phyloP scores from a whole-genome alignment of 345 rosid genomes.

The Mangifera indica region DNA sequence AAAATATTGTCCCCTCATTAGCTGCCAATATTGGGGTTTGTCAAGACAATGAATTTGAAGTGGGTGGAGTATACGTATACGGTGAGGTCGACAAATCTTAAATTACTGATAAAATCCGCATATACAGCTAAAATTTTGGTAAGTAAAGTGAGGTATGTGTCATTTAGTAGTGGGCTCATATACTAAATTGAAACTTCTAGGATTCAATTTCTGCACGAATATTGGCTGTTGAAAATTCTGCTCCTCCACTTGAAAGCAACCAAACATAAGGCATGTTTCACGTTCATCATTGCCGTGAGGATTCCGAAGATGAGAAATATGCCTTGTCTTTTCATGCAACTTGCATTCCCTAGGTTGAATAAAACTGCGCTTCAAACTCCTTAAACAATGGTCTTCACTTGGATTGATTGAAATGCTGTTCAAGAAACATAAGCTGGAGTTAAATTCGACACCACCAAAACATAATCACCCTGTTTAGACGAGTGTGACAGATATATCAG shows the following conservation, averaged over 20 bases:
- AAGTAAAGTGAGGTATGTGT: not conserved
- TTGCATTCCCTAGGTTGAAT: not conserved
- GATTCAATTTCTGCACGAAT: not conserved
- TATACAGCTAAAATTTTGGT: not conserved
- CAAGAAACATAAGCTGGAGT: conserved; percentile 33
- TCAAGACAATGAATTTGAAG: too few relatives aligned
- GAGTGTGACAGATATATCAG: too few relatives aligned
- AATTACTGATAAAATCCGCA: not conserved
- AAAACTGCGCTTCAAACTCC: not conserved
- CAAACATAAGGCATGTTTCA: too few relatives aligned
- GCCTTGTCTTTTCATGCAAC: not conserved
- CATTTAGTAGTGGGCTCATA: not conserved
- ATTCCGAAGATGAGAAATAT: not conserved
- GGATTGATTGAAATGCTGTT: conserved; percentile 49
- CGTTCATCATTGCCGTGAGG: too few relatives aligned
- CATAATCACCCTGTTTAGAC: conserved; percentile 36
- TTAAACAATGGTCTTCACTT: conserved; percentile 51
- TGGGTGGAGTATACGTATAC: not conserved
- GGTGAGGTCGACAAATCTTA: conserved; percentile 1
- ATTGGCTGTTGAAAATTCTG: not conserved
- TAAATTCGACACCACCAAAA: conserved; percentile 60
- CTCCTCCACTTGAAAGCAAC: too few relatives aligned
- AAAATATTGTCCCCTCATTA: too few relatives aligned
- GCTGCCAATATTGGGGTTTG: too few relatives aligned
- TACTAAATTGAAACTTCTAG: not conserved